Conservation (phyloP, 2,329 filamentous ascomycete species). For the Phyllosticta capitalensis region DNA sequence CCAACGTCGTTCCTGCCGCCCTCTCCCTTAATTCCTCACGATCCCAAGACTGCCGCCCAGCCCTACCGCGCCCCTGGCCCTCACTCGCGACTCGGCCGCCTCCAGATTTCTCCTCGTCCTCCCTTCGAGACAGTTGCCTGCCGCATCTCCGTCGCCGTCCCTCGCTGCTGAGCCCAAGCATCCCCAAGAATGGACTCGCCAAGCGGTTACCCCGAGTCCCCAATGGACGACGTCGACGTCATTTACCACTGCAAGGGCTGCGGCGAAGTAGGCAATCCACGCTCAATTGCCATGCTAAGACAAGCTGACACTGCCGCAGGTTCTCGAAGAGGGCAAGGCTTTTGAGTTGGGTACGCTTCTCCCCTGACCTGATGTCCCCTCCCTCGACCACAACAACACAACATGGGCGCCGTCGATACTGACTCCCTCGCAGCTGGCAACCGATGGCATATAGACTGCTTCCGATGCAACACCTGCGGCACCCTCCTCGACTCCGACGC, state of each 20-base stretch:
- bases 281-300: conserved; percentile 6
- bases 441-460: conserved; percentile 98
- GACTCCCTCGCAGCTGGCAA: conserved; percentile 60
- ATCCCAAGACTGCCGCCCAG: background rate
- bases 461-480: conserved; percentile 90
- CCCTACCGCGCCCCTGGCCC: conserved; percentile 4
- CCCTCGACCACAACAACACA: background rate
- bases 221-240: conserved; percentile 34
- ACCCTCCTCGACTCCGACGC: conserved; percentile 97
- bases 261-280: conserved; percentile 27
- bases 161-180: no score
- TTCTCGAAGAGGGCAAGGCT: conserved; percentile 95
- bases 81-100: background rate
- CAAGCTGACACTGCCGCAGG: conserved; percentile 44
- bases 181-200: conserved; percentile 43
- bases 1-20: background rate
- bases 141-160: background rate
- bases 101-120: background rate
- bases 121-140: background rate
- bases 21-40: conserved; percentile 8
- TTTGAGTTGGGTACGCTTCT: conserved; percentile 73
- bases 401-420: background rate
- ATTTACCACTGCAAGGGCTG: conserved; percentile 58
- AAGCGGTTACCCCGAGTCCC: conserved; percentile 44
- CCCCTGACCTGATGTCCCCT: conserved; percentile 4